phyloP scores from a whole-genome alignment of 345 rosid species.

The Lagerstroemia speciosa region DNA sequence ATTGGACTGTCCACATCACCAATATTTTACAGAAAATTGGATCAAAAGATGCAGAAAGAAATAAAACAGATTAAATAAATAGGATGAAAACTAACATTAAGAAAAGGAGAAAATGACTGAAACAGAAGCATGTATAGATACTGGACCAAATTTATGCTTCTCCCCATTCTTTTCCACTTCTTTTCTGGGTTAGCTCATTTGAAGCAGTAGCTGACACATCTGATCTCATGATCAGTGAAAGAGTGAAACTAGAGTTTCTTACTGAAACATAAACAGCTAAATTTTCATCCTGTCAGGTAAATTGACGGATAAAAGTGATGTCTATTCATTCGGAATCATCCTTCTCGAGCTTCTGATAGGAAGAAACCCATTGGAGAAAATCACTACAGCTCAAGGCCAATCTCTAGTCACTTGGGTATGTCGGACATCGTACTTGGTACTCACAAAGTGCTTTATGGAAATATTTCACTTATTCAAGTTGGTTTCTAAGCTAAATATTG shows the following conservation, averaged over 20 bases:
- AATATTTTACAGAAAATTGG: too few relatives aligned
- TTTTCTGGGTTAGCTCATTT: not conserved
- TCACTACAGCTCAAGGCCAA: constrained; percentile 39
- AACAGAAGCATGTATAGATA: not conserved
- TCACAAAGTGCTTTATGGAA: too few relatives aligned
- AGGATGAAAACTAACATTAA: too few relatives aligned
- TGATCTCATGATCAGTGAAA: not conserved
- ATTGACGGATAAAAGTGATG: constrained; percentile 87
- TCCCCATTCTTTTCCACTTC: not conserved
- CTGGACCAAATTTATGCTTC: not conserved
- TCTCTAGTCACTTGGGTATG: constrained; percentile 86
- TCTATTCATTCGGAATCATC: constrained; percentile 77
- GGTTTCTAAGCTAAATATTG: too few relatives aligned
- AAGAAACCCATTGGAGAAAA: constrained; percentile 56
- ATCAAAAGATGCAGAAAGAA: too few relatives aligned
- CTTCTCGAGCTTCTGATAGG: constrained; percentile 85
- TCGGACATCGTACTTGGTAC: not conserved
- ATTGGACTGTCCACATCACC: too few relatives aligned
- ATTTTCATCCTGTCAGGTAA: constrained; percentile 46
- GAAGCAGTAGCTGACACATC: not conserved
- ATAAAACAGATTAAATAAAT: too few relatives aligned
- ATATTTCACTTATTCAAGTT: too few relatives aligned
- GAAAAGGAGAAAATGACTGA: too few relatives aligned
- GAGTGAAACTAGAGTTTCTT: not conserved
- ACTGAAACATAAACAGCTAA: not conserved